phyloP scores from a whole-genome alignment of 108 stramenopile genomes.

The Nitzschia sp. region DNA sequence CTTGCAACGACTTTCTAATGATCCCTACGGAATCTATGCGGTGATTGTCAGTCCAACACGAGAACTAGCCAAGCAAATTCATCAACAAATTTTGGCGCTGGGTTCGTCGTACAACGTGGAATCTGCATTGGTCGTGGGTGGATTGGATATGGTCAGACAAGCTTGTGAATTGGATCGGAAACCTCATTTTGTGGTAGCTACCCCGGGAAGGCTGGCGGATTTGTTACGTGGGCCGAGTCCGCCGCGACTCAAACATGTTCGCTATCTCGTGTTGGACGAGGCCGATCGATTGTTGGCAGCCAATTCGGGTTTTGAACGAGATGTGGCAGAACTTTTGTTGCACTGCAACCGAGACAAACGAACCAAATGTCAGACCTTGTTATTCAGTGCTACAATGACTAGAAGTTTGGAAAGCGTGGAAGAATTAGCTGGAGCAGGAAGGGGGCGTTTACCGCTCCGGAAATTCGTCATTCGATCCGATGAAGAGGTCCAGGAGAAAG shows the following conservation, averaged over 20 bases:
- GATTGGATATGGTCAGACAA: constrained; percentile 84
- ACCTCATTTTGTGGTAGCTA: constrained; percentile 96
- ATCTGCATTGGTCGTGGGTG: constrained; percentile 89
- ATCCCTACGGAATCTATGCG: constrained; percentile 93
- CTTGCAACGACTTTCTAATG: constrained; percentile 75
- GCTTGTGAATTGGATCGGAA: constrained; percentile 62
- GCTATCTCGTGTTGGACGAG: constrained; percentile 94
- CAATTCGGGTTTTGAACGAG: constrained; percentile 85
- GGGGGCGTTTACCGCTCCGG: constrained; percentile 64
- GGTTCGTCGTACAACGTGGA: constrained; percentile 81
- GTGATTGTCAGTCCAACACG: constrained; percentile 93
- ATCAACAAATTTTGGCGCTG: constrained; percentile 91
- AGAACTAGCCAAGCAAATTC: constrained; percentile 97
- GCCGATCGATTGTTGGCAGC: constrained; percentile 93
- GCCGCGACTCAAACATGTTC: constrained; percentile 62
- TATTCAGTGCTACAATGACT: constrained; percentile 98
- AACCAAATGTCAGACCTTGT: constrained; percentile 84
- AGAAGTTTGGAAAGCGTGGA: constrained; percentile 76
- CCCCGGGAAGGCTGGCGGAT: constrained; percentile 92
- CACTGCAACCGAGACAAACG: constrained; percentile 42
- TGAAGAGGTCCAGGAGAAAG: constrained; percentile 36
- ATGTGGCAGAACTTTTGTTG: constrained; percentile 87
- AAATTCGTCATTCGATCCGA: constrained; percentile 64
- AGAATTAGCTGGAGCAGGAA: constrained; percentile 75
- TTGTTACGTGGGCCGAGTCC: constrained; percentile 84